Conservation (phyloP, 306 rosid species). For the Lupinus albus region DNA sequence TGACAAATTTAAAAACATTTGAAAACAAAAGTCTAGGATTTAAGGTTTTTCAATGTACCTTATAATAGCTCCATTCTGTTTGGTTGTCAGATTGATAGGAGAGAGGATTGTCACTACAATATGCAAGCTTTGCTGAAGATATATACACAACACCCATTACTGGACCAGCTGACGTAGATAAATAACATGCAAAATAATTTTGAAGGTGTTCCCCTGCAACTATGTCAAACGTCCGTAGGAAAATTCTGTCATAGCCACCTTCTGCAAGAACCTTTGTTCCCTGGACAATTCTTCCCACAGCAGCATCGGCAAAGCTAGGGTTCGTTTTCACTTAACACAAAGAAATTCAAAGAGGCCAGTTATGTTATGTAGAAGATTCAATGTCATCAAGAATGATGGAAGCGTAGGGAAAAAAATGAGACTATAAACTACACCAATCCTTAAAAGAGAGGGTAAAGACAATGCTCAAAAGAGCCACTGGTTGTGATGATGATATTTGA, state of each 20-base stretch:
- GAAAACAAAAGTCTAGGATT: slow-evolving; percentile 10
- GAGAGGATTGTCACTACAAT: slow-evolving; percentile 86
- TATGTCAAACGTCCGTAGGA: slow-evolving; percentile 70
- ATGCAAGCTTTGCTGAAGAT: slow-evolving; percentile 82
- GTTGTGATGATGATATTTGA: slow-evolving; percentile 1
- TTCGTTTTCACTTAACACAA: slow-evolving; percentile 61
- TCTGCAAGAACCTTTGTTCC: slow-evolving; percentile 93
- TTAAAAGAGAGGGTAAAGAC: background rate
- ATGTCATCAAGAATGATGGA: background rate
- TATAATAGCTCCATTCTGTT: slow-evolving; percentile 96
- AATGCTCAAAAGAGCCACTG: background rate
- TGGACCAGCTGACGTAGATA: slow-evolving; percentile 91
- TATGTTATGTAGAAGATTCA: background rate
- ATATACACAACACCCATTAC: slow-evolving; percentile 62
- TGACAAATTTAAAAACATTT: background rate
- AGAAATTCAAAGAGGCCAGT: slow-evolving; percentile 24
- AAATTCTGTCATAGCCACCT: slow-evolving; percentile 90
- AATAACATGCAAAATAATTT: slow-evolving; percentile 84
- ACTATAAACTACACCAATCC: background rate
- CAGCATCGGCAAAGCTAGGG: slow-evolving; percentile 79
- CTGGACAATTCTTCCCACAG: slow-evolving; percentile 82
- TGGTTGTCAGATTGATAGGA: slow-evolving; percentile 58
- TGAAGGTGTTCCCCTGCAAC: slow-evolving; percentile 76
- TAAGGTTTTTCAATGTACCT: slow-evolving; percentile 55
- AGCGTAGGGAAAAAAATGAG: background rate